These are phyloP conservation scores for Trifolium fragiferum DNA, from an alignment of 306 rosid species.

Conservation along the genomic window DNA sequence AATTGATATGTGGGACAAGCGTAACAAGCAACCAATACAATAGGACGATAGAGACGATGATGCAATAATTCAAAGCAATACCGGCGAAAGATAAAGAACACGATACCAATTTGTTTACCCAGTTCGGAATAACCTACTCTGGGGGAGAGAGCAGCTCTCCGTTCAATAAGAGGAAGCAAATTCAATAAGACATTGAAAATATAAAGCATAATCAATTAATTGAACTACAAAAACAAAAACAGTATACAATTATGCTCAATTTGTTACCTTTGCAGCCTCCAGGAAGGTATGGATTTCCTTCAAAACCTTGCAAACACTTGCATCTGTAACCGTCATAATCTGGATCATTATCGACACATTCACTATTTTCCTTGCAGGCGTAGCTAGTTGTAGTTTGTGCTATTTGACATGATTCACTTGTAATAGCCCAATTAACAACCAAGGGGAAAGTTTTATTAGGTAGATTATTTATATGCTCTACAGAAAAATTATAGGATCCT, in stretches of 20 bases:
- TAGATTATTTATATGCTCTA: background rate
- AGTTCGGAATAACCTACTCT: no score
- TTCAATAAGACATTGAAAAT: no score
- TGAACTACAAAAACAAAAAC: background rate
- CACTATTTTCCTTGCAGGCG: slow-evolving; percentile 6
- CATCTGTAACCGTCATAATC: slow-evolving; percentile 5
- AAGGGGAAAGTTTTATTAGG: background rate
- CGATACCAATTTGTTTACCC: no score
- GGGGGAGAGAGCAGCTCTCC: no score
- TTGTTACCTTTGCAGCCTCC: slow-evolving; percentile 1
- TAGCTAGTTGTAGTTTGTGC: background rate
- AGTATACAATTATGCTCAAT: background rate
- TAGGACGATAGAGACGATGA: no score
- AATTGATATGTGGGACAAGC: no score
- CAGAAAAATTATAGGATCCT: background rate
- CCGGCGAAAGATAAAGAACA: no score
- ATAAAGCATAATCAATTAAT: background rate
- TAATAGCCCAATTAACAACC: background rate
- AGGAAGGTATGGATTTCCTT: slow-evolving; percentile 14
- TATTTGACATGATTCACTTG: background rate
- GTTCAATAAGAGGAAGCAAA: no score
- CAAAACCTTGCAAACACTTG: background rate
- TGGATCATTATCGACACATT: background rate
- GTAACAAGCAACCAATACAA: no score
- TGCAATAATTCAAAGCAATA: no score